These are phyloP conservation scores for Rubia yunnanensis DNA, from an alignment of 257 asterid species.

Conservation along the genomic window DNA sequence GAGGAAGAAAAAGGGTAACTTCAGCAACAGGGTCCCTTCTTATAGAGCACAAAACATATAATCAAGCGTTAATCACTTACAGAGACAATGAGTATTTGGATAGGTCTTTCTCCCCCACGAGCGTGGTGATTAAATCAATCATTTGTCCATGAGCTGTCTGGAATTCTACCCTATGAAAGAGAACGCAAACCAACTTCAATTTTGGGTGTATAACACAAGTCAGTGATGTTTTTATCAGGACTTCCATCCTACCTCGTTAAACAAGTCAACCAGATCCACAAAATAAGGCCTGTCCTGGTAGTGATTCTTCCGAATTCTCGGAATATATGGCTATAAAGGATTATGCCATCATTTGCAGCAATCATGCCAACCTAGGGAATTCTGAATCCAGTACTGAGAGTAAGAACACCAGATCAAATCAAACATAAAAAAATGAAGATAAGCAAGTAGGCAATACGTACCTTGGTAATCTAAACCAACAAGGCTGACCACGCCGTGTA, in stretches of 20 bases:
- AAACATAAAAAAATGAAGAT: slow-evolving; percentile 10
- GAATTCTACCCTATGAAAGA: slow-evolving; percentile 31
- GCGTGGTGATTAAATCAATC: slow-evolving; percentile 88
- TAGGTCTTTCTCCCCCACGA: slow-evolving; percentile 79
- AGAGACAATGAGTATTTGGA: slow-evolving; percentile 72
- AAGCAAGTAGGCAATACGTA: slow-evolving; percentile 29
- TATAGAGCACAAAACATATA: not conserved
- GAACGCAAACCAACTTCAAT: not conserved
- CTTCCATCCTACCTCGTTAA: slow-evolving; percentile 57
- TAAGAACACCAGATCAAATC: not conserved
- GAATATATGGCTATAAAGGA: slow-evolving; percentile 87
- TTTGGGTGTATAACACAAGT: not conserved
- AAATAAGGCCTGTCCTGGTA: slow-evolving; percentile 75
- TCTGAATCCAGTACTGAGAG: not conserved
- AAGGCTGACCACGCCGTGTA: slow-evolving; percentile 87
- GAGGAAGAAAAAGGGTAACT: slow-evolving; percentile 11
- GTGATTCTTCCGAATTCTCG: slow-evolving; percentile 87
- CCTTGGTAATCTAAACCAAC: slow-evolving; percentile 85
- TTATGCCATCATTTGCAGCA: slow-evolving; percentile 75
- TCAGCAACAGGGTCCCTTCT: not conserved
- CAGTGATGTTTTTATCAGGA: not conserved
- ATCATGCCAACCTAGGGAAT: slow-evolving; percentile 76
- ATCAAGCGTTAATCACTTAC: slow-evolving; percentile 39
- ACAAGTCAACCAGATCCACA: slow-evolving; percentile 73
- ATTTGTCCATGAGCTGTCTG: slow-evolving; percentile 83